Base-by-base conservation (phyloP, 2,329 filamentous ascomycete species). In the Curvularia sp. region DNA sequence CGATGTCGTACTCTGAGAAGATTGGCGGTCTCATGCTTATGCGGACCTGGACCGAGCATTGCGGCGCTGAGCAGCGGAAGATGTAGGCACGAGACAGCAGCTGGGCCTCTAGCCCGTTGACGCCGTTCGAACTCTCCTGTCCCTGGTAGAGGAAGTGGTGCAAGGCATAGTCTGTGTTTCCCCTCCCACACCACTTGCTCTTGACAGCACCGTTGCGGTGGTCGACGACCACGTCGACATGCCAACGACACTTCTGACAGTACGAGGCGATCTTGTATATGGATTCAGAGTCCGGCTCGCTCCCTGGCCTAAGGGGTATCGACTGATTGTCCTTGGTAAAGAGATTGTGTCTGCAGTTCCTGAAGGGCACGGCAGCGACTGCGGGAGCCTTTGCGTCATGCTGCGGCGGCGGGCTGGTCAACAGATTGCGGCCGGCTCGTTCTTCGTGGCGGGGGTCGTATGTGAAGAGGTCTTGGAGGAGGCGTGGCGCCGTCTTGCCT, bases 161-260 rank as follows among this genome's bases (percentile, higher is more conserved):
- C 5, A 90, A 73, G 30, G 86, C 85, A 61, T 80, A 82, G 1
- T 81, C 75, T 10, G 68, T 60, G 53, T 79, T 81, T 3, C 84
- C 55, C 35, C 55, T 61, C 5, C 58, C 82, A 64, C 83, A 85
- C 5, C 81, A 76, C 30, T 60, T 56, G 42, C 71, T 69, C 49
- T 69, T 74, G 31, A 74, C 74, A 47, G 70, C 73, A n/a, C 78
- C 71, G 12, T 69, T 67, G 26, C 77, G 78, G 64, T 84, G 86
- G 58, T 84, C 81, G 33, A 88, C 80, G 10, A 78, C 77, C 22
- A 91, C 71, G 63, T 87, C 82, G 43, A 89, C 77, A 74, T 91
- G 88, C 68, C 82, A 81, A 51, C 86, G 84, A 71, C 89, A 91
- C 58, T 79, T 80, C 55, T 80, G 76, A 74, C 89, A 91, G 63